These are phyloP conservation scores for Nothophaeocryptopus gaeumannii DNA, from an alignment of 2,329 filamentous ascomycete genomes.

Conservation along the genomic window DNA sequence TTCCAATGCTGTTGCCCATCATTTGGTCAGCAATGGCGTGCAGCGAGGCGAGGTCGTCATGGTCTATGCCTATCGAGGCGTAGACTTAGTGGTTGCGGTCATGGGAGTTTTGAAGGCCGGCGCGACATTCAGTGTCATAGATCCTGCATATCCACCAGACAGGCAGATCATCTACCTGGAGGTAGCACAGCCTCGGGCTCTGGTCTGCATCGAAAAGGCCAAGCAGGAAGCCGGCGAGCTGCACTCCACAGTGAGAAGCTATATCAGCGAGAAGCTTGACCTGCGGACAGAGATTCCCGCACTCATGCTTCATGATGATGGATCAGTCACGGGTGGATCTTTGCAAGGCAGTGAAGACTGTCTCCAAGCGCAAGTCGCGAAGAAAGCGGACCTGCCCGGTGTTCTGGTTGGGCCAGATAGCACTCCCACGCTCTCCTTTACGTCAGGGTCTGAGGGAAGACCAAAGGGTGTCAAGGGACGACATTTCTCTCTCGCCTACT, in stretches of 20 bases:
- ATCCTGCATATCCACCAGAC: slow-evolving; percentile 77
- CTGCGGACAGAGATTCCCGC: slow-evolving; percentile 73
- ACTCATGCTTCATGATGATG: slow-evolving; percentile 68
- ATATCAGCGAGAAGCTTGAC: slow-evolving; percentile 68
- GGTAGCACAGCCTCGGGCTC: slow-evolving; percentile 68
- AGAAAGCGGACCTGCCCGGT: slow-evolving; percentile 60
- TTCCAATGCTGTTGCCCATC: slow-evolving; percentile 75
- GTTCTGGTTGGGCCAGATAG: slow-evolving; percentile 85
- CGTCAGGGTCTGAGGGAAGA: slow-evolving; percentile 66
- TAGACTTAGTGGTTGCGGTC: slow-evolving; percentile 72
- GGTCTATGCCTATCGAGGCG: slow-evolving; percentile 81
- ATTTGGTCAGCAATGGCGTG: slow-evolving; percentile 71
- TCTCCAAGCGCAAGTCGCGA: slow-evolving; percentile 54
- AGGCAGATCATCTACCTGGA: slow-evolving; percentile 81
- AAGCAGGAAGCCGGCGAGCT: slow-evolving; percentile 65
- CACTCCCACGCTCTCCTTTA: slow-evolving; percentile 65
- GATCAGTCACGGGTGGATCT: slow-evolving; percentile 66
- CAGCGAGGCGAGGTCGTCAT: slow-evolving; percentile 84
- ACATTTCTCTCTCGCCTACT: slow-evolving; percentile 80
- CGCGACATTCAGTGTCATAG: slow-evolving; percentile 64
- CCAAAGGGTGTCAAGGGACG: slow-evolving; percentile 86
- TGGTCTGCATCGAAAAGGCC: slow-evolving; percentile 72
- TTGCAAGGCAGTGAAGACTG: slow-evolving; percentile 62
- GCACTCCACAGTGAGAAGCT: slow-evolving; percentile 59
- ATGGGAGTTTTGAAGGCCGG: slow-evolving; percentile 69